Evolutionary conservation across 495 filamentous ascomycete species (phyloP).

Genomic region (Lophium mytilinum): DNA sequence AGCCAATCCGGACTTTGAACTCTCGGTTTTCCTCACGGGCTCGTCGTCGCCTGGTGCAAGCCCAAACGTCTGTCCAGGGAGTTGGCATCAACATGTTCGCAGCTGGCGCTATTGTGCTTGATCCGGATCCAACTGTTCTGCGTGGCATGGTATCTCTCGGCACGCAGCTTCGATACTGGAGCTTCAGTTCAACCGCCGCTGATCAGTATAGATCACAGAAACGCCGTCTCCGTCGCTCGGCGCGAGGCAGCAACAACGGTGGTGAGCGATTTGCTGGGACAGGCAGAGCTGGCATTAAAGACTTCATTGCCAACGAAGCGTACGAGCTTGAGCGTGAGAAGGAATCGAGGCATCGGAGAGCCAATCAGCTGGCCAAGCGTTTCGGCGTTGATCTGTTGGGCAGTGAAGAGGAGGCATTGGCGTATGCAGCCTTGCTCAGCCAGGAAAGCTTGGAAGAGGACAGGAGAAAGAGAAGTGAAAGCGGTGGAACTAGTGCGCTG

Average conservation of each 20-base stretch:
- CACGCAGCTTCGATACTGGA: slow-evolving; percentile 84
- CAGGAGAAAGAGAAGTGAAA: slow-evolving; percentile 48
- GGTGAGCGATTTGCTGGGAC: slow-evolving; percentile 50
- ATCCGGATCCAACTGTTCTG: slow-evolving; percentile 82
- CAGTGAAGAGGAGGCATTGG: slow-evolving; percentile 74
- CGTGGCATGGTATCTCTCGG: slow-evolving; percentile 87
- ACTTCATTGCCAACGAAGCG: slow-evolving; percentile 77
- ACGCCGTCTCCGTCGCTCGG: slow-evolving; percentile 50
- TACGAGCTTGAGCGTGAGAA: slow-evolving; percentile 72
- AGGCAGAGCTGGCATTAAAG: slow-evolving; percentile 55
- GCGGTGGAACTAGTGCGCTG: slow-evolving; percentile 27
- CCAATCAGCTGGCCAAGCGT: slow-evolving; percentile 58
- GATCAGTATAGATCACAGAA: slow-evolving; percentile 60
- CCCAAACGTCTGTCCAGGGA: slow-evolving; percentile 56
- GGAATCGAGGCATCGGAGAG: slow-evolving; percentile 51
- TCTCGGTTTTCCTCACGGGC: slow-evolving; percentile 78
- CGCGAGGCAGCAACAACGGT: slow-evolving; percentile 50
- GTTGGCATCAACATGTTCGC: slow-evolving; percentile 73
- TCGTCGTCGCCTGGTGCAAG: slow-evolving; percentile 63
- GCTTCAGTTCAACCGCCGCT: slow-evolving; percentile 64
- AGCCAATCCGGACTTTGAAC: slow-evolving; percentile 81
- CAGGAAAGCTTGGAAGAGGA: slow-evolving; percentile 63
- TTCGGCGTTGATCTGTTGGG: slow-evolving; percentile 77
- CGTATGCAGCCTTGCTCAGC: slow-evolving; percentile 82
- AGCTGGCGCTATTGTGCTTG: slow-evolving; percentile 73